phyloP scores from a whole-genome alignment of 495 filamentous ascomycete species.

The Penicillium bovifimosum region DNA sequence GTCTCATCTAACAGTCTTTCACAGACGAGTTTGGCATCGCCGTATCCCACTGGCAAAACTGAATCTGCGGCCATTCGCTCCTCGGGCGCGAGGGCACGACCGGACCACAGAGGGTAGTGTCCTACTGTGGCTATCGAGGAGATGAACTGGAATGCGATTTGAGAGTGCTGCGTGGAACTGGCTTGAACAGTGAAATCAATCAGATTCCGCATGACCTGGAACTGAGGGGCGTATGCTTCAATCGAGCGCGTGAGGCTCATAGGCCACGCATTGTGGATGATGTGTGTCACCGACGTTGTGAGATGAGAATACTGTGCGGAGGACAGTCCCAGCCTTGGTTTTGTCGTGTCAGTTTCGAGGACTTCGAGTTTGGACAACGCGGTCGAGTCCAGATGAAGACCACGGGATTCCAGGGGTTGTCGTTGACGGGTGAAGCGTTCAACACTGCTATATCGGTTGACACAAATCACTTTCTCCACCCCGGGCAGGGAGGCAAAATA shows the following conservation, averaged over 20 bases:
- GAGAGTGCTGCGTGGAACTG: constrained; percentile 12
- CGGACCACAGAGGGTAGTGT: constrained; percentile 28
- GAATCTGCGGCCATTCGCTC: constrained; percentile 9
- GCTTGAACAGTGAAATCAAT: constrained; percentile 38
- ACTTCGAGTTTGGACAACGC: neutral
- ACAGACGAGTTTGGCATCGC: constrained; percentile 44
- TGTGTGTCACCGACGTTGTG: constrained; percentile 26
- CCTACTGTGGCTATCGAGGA: constrained; percentile 52
- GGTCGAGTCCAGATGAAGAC: neutral
- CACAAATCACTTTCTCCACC: constrained; percentile 20
- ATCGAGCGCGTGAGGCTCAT: constrained; percentile 32
- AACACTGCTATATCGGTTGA: constrained; percentile 1
- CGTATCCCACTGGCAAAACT: constrained; percentile 33
- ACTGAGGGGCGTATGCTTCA: constrained; percentile 25
- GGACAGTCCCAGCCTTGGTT: too few species aligned
- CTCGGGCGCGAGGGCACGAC: constrained; percentile 20
- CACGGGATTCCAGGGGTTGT: neutral
- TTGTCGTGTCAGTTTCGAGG: constrained; percentile 37
- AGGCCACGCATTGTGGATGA: constrained; percentile 39
- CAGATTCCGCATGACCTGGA: constrained; percentile 27
- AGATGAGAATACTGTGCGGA: constrained; percentile 44
- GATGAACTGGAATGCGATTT: constrained; percentile 33
- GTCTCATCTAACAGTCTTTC: constrained; percentile 40
- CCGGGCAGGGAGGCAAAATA: constrained; percentile 25
- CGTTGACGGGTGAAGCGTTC: neutral